phyloP scores from a whole-genome alignment of 1,284 basidiomycete genomes.

The Butyriboletus appendiculatus region DNA sequence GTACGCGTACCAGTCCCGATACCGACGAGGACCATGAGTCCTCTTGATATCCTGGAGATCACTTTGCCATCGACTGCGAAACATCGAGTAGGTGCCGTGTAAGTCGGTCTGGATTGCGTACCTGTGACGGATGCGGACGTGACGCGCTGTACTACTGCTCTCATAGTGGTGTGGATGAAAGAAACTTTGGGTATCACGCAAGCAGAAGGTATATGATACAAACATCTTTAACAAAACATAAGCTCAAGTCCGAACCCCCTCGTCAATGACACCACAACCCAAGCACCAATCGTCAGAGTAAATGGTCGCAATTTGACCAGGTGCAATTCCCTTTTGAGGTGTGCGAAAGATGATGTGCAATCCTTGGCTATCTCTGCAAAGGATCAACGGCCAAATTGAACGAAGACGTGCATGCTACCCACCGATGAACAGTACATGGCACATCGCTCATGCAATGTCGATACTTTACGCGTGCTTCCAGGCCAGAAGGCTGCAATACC shows the following conservation, averaged over 20 bases:
- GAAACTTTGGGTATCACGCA: too few relatives aligned
- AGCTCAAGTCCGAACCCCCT: constrained; percentile 13
- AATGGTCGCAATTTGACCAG: constrained; percentile 79
- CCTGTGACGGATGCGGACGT: constrained; percentile 73
- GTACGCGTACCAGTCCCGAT: constrained; percentile 70
- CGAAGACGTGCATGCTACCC: constrained; percentile 2
- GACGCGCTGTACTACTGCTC: constrained; percentile 78
- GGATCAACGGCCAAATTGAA: background rate
- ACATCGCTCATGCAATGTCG: constrained; percentile 70
- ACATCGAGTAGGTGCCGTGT: background rate
- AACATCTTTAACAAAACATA: background rate
- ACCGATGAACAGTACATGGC: constrained; percentile 44
- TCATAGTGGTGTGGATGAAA: constrained; percentile 47
- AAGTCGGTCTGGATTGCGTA: constrained; percentile 30
- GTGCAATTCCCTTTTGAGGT: constrained; percentile 70
- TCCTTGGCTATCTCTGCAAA: constrained; percentile 22
- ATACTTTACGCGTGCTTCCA: constrained; percentile 61
- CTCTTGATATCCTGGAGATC: constrained; percentile 79
- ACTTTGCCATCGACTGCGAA: constrained; percentile 63
- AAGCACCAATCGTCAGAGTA: constrained; percentile 81
- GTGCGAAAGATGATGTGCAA: constrained; percentile 54
- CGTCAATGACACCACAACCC: constrained; percentile 74
- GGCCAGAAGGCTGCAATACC: constrained; percentile 44
- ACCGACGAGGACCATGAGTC: constrained; percentile 86
- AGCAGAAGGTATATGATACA: background rate